Evolutionary conservation across 2,329 filamentous ascomycete species (phyloP), one percentile per base, ranked within the genome.

Genomic region (Pseudonectria foliicola): DNA sequence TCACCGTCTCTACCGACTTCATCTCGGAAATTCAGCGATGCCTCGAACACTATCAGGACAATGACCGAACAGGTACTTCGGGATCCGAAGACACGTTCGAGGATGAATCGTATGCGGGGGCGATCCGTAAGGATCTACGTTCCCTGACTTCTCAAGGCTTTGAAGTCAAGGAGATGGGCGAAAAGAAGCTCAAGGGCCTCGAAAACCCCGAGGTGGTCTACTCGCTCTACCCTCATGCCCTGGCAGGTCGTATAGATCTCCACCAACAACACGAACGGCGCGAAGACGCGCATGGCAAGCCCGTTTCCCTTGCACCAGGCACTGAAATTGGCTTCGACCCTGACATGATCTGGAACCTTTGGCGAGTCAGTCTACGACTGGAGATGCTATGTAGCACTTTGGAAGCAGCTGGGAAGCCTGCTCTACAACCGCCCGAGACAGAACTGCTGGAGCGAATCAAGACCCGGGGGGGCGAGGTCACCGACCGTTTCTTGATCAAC

Each of bases 161-260:
- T 54, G 87, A 95, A 57, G 88, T 96, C 55, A 95, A 95, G 61
- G 89, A 95, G 52, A 82, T 95, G 58, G 92, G 92, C 31, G 89
- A 96, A 61, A 82, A 83, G 48, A 95, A 95, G 55, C 72, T 98
- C 37, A 98, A 98, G 64, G 92, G 92, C 21, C 78, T 98, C 10
- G 92, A 98, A 62, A 98, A 98, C 55, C 90, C 92, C 0, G 92
- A 98, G 59, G 82, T 88, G 41, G 82, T 98, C 48, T 96, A 95
- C 63, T 80, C 94, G 39, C 84, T 98, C 58, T 98, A 95, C 57
- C 90, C 92, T 3, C 88, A 95, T 57, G 77, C 83, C 1, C 75
- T 98, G 23, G 79, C 85, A 10, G 87, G 86, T 26, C 82, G 92
- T 41, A 80, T 88, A 40, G 75, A 82, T 11, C 73, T 81, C 25